Evolutionary conservation across 2,329 filamentous ascomycete genomes (phyloP).

Genomic region (Phyllosticta citriasiana): DNA sequence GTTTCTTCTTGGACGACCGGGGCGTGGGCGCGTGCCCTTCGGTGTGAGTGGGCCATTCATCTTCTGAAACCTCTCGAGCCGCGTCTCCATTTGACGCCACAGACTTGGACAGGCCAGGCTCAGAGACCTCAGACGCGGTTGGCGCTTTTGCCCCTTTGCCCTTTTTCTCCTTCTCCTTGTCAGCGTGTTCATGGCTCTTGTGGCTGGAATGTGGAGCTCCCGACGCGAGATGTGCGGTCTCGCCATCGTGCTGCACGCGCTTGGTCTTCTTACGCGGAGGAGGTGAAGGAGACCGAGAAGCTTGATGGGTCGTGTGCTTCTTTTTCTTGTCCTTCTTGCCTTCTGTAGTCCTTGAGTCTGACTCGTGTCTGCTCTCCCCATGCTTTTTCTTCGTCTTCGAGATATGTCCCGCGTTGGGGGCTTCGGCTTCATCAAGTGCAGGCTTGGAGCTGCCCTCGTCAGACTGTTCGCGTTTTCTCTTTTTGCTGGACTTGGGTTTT

Average conservation of each 20-base stretch:
- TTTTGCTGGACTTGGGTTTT: background rate
- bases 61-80: background rate
- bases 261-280: constrained; percentile 1
- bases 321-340: background rate
- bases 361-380: background rate
- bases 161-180: background rate
- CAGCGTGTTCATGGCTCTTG: background rate
- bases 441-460: background rate
- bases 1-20: background rate
- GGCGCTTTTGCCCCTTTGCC: background rate
- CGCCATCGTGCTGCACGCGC: background rate
- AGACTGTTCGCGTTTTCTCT: background rate
- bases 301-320: background rate
- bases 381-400: background rate
- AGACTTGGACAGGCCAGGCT: background rate
- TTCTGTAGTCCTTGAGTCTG: background rate
- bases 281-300: background rate
- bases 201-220: background rate
- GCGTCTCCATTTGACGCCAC: background rate
- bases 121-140: background rate
- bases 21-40: background rate
- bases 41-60: background rate
- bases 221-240: background rate
- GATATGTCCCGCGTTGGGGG: background rate
- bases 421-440: background rate